phyloP scores from a whole-genome alignment of 2,329 filamentous ascomycete species.

The Aspergillus brasiliensis region DNA sequence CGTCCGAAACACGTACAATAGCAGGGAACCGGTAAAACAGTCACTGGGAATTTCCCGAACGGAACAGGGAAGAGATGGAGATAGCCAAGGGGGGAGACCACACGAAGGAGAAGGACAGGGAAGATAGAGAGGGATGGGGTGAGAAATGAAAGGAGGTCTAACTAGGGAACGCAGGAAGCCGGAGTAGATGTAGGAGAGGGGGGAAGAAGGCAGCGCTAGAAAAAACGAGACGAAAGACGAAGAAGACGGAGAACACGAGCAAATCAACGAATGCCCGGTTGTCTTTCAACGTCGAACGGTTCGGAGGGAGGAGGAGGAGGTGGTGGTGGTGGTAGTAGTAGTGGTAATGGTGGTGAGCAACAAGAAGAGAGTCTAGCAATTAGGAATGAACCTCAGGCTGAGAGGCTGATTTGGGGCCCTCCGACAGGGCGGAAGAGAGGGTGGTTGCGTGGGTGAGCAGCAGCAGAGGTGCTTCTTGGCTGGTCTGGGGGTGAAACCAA shows the following conservation, averaged over 20 bases:
- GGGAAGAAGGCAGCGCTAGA: constrained; percentile 6
- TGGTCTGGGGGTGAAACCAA: constrained; percentile 8
- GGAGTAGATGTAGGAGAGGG: constrained; percentile 8
- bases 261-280: background rate
- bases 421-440: constrained; percentile 1
- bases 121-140: constrained; percentile 4
- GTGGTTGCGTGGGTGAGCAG: background rate
- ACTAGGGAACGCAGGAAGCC: constrained; percentile 2
- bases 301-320: background rate
- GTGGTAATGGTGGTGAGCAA: background rate
- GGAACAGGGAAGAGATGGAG: background rate
- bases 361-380: background rate
- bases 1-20: constrained; percentile 16
- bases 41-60: background rate
- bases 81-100: background rate
- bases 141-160: constrained; percentile 8
- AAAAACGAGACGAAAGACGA: constrained; percentile 8
- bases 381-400: background rate
- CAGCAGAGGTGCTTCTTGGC: constrained; percentile 4
- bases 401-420: constrained; percentile 8
- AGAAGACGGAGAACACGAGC: constrained; percentile 4
- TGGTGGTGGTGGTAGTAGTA: background rate
- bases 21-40: background rate
- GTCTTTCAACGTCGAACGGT: background rate
- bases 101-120: constrained; percentile 1